These are phyloP conservation scores for Abelmoschus esculentus DNA, from an alignment of 345 rosid genomes.

Conservation along the genomic window DNA sequence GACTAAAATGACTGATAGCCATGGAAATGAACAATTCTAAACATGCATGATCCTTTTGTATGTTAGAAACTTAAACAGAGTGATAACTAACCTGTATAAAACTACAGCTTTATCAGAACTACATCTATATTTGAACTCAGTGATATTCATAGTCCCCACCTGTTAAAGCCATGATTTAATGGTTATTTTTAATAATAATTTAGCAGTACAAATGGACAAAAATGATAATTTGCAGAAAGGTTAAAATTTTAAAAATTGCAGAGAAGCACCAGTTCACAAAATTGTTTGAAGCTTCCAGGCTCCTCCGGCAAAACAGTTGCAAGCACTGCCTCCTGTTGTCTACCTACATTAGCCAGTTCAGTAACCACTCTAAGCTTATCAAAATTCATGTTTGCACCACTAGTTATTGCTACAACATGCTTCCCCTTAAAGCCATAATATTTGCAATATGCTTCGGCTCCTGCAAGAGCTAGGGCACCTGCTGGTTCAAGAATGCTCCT, in stretches of 20 bases:
- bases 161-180: not conserved
- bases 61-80: not conserved
- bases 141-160: not conserved
- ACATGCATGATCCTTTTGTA: not conserved
- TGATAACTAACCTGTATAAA: not conserved
- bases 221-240: not conserved
- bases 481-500: not conserved
- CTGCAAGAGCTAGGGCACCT: not conserved
- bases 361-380: not conserved
- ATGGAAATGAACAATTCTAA: not conserved
- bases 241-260: not conserved
- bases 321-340: not conserved
- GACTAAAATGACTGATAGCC: too few species aligned
- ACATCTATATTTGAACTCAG: not conserved
- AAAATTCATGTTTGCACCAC: not conserved
- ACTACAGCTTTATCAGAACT: not conserved
- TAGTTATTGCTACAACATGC: not conserved
- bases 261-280: not conserved
- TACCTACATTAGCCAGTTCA: not conserved
- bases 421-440: not conserved
- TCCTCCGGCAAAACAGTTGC: not conserved
- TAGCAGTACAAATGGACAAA: not conserved
- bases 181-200: not conserved
- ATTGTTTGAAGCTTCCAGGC: not conserved
- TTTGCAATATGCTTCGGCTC: not conserved